A percentile compares a stretch with the other conserved stretches of the same genome.
phyloP scores from a whole-genome alignment of 257 asterid genomes.

The Misopates orontium region DNA sequence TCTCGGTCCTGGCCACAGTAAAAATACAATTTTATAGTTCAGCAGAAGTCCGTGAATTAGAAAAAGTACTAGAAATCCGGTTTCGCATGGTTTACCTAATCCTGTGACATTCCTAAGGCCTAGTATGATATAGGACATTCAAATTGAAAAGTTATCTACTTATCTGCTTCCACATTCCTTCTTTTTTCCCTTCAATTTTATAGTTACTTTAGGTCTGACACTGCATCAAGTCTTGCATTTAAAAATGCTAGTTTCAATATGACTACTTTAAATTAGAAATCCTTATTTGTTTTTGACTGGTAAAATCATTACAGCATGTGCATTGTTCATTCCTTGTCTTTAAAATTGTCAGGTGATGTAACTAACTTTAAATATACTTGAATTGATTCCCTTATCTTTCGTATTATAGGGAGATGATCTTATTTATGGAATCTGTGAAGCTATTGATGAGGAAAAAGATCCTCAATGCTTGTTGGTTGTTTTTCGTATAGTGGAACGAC shows the following conservation, averaged over 20 bases:
- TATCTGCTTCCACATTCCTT: no score
- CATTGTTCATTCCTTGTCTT: constrained; percentile 4
- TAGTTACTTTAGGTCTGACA: neutral
- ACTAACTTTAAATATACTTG: constrained; percentile 10
- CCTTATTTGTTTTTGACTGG: constrained; percentile 21
- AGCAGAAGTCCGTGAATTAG: neutral
- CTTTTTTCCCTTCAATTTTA: no score
- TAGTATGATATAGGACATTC: constrained; percentile 2
- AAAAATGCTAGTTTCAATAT: constrained; percentile 1
- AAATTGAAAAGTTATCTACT: neutral
- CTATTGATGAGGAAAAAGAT: constrained; percentile 88
- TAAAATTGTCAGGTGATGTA: constrained; percentile 13
- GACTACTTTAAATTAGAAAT: constrained; percentile 3
- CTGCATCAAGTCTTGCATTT: constrained; percentile 5
- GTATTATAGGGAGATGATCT: constrained; percentile 66
- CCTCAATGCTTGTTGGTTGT: constrained; percentile 78
- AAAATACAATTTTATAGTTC: no score
- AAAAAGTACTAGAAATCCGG: constrained; percentile 2
- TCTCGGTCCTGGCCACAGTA: no score
- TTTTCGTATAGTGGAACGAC: constrained; percentile 66
- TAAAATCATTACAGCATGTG: neutral
- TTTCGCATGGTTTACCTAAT: constrained; percentile 6
- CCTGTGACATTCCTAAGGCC: constrained; percentile 13
- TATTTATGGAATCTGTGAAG: constrained; percentile 77
- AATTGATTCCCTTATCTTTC: constrained; percentile 22